These are phyloP conservation scores for Ophiostoma pallidulum DNA, from an alignment of 2,329 filamentous ascomycete species.

Conservation along the genomic window DNA sequence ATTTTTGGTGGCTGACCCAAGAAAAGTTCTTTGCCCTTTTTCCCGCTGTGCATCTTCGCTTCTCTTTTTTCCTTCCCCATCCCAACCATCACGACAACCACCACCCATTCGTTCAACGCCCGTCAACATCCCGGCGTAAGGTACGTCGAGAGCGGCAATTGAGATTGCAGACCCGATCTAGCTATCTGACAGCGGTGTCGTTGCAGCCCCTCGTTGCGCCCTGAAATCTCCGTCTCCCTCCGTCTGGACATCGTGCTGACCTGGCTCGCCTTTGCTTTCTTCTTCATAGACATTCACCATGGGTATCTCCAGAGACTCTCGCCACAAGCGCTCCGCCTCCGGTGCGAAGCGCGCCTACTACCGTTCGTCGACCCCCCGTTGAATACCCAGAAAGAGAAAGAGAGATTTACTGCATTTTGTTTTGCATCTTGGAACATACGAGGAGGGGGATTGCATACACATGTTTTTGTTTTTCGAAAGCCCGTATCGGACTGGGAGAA, in stretches of 20 bases:
- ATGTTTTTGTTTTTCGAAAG: constrained; percentile 47
- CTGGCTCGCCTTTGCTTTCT: not conserved
- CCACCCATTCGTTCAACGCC: constrained; percentile 11
- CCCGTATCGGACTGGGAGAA: constrained; percentile 46
- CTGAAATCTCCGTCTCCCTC: not conserved
- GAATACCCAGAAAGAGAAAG: not conserved
- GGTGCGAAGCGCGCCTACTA: constrained; percentile 96
- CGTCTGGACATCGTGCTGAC: not conserved
- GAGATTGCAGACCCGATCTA: not conserved
- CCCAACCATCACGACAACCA: constrained; percentile 15
- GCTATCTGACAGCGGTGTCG: too few relatives aligned
- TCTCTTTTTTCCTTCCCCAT: constrained; percentile 7
- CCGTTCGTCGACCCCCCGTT: constrained; percentile 50
- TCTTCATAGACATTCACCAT: constrained; percentile 67
- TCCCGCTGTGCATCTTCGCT: constrained; percentile 4
- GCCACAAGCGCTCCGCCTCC: constrained; percentile 99
- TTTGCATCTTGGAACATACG: not conserved
- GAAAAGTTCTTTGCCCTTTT: constrained; percentile 13
- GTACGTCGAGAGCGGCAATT: constrained; percentile 8
- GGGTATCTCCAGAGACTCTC: constrained; percentile 99
- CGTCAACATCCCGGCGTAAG: constrained; percentile 15
- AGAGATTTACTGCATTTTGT: not conserved
- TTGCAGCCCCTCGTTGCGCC: too few relatives aligned
- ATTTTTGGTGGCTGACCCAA: constrained; percentile 7
- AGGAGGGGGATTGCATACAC: constrained; percentile 2